Conservation (phyloP, 2,329 filamentous ascomycete species). For the Trichoderma koningiopsis region DNA sequence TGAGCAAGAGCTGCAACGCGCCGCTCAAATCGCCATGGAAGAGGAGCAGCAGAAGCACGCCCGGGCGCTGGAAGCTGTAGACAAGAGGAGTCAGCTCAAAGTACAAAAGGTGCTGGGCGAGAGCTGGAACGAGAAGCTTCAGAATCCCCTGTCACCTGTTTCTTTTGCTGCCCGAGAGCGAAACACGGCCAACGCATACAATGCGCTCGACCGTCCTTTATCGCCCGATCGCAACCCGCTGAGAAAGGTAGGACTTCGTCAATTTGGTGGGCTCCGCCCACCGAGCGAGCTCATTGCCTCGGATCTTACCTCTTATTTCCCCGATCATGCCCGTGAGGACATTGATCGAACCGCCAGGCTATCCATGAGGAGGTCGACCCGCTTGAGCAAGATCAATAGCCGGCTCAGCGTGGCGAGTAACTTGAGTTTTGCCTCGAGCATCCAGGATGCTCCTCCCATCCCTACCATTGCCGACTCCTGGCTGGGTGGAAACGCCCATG, state of each 20-base stretch:
- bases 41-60: slow-evolving; percentile 76
- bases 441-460: slow-evolving; percentile 91
- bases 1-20: slow-evolving; percentile 80
- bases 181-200: slow-evolving; percentile 62
- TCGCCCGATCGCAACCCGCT: slow-evolving; percentile 51
- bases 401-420: slow-evolving; percentile 93
- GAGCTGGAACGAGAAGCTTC: slow-evolving; percentile 75
- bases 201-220: slow-evolving; percentile 59
- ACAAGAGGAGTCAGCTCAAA: slow-evolving; percentile 81
- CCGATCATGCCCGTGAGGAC: slow-evolving; percentile 88
- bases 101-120: slow-evolving; percentile 88
- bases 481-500: slow-evolving; percentile 59
- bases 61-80: slow-evolving; percentile 63
- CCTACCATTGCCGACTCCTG: slow-evolving; percentile 94
- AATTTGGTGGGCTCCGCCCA: slow-evolving; percentile 88
- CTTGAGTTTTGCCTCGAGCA: slow-evolving; percentile 86
- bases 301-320: slow-evolving; percentile 95
- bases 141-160: slow-evolving; percentile 83
- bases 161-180: slow-evolving; percentile 71
- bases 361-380: slow-evolving; percentile 85
- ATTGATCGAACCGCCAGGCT: slow-evolving; percentile 95
- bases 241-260: slow-evolving; percentile 63
- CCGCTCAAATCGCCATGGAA: slow-evolving; percentile 85
- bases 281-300: slow-evolving; percentile 97
- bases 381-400: slow-evolving; percentile 89